These are phyloP conservation scores for Dictyostelium citrinum DNA, from an alignment of 78 protist genomes.

Conservation along the genomic window DNA sequence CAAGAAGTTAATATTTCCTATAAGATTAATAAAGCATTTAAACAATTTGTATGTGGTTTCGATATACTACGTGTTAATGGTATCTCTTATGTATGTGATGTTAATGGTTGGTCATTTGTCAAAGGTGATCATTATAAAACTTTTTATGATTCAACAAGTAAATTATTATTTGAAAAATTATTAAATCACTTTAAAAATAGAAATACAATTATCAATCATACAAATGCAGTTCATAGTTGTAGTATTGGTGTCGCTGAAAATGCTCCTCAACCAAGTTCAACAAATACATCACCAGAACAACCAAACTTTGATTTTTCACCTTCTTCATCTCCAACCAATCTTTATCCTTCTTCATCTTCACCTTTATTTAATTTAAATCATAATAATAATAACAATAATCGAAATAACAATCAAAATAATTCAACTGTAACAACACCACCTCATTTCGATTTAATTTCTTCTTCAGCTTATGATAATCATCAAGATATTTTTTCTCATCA, in stretches of 20 bases:
- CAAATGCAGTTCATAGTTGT: neutral
- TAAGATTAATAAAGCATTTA: slow-evolving; percentile 80
- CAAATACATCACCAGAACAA: slow-evolving; percentile 6
- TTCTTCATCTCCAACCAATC: neutral
- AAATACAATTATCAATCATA: neutral
- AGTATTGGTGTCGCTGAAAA: neutral
- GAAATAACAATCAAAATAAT: neutral
- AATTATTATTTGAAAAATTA: neutral
- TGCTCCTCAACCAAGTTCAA: neutral
- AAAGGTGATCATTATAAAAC: slow-evolving; percentile 78
- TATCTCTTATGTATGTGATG: slow-evolving; percentile 94
- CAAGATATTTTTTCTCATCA: neutral
- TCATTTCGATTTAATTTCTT: neutral
- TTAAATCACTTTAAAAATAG: neutral
- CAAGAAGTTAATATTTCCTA: slow-evolving; percentile 50
- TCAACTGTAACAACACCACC: slow-evolving; percentile 7
- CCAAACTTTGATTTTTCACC: neutral
- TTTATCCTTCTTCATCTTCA: neutral
- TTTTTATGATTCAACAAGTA: slow-evolving; percentile 25
- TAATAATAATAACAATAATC: neutral
- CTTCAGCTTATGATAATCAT: neutral
- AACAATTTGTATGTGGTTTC: slow-evolving; percentile 93
- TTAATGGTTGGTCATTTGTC: slow-evolving; percentile 97
- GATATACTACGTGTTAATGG: slow-evolving; percentile 92
- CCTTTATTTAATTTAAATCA: neutral